phyloP scores from a whole-genome alignment of 2,329 filamentous ascomycete genomes.

The Talaromyces sp. region DNA sequence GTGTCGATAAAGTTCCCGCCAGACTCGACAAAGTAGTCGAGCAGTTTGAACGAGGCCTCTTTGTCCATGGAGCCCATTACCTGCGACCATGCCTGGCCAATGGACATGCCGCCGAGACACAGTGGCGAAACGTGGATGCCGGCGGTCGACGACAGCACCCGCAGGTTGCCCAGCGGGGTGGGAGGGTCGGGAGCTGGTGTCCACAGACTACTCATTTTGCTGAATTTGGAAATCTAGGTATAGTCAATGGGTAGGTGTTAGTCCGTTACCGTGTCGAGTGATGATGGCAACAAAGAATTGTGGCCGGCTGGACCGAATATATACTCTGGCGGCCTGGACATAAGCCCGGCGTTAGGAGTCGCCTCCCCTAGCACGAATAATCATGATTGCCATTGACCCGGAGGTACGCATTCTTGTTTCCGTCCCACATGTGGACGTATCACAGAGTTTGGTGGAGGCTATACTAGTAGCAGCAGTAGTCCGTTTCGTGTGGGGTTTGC shows the following conservation, averaged over 20 bases:
- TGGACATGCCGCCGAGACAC: slow-evolving; percentile 35
- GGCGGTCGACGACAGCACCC: slow-evolving; percentile 61
- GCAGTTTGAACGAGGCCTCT: slow-evolving; percentile 55
- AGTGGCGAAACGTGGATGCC: slow-evolving; percentile 63
- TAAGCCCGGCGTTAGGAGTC: not conserved
- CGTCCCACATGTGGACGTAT: not conserved
- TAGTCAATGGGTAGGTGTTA: not conserved
- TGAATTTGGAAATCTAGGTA: not conserved
- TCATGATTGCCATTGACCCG: too few species aligned
- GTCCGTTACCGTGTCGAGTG: too few species aligned
- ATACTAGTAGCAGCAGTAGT: not conserved
- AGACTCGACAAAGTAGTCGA: slow-evolving; percentile 61
- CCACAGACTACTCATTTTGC: not conserved
- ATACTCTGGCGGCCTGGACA: not conserved
- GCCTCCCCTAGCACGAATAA: not conserved
- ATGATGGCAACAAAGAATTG: not conserved
- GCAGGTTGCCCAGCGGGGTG: slow-evolving; percentile 60
- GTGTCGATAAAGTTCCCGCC: slow-evolving; percentile 74
- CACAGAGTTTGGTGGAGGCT: not conserved
- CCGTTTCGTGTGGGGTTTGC: not conserved
- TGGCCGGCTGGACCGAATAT: not conserved
- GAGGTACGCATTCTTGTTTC: not conserved
- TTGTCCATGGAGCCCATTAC: slow-evolving; percentile 63
- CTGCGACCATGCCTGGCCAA: slow-evolving; percentile 37
- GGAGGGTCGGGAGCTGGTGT: slow-evolving; percentile 43